Evolutionary conservation across 257 asterid genomes (phyloP).

Genomic region (Solanum etuberosum): DNA sequence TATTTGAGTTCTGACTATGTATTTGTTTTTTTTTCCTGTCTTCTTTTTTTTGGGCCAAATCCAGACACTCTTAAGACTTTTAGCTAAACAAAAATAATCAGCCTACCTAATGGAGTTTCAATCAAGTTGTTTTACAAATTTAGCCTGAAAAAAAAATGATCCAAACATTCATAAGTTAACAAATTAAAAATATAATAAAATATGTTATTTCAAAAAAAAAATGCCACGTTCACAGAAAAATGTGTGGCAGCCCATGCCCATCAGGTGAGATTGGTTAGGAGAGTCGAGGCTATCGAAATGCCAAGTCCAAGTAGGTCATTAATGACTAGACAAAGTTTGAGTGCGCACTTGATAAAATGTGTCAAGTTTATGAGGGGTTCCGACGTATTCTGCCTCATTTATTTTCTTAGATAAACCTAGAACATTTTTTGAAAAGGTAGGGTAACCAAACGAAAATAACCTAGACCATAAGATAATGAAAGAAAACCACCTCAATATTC

Average conservation of each 20-base stretch:
- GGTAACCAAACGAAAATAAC: neutral
- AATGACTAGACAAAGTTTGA: neutral
- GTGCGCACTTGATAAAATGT: neutral
- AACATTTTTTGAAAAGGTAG: neutral
- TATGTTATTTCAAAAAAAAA: neutral
- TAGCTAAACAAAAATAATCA: neutral
- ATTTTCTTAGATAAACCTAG: neutral
- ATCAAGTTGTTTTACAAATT: neutral
- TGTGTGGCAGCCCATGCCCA: neutral
- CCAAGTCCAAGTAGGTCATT: neutral
- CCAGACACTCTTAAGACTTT: neutral
- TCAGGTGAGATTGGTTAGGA: neutral
- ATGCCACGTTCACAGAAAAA: neutral
- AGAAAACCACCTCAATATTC: conserved; percentile 17
- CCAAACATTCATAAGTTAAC: neutral
- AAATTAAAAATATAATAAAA: neutral
- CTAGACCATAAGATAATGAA: neutral
- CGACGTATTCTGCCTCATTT: neutral
- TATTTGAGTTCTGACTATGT: neutral
- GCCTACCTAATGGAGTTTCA: neutral
- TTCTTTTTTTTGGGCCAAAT: neutral
- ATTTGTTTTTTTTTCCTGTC: neutral
- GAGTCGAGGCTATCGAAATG: neutral
- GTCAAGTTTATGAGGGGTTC: neutral
- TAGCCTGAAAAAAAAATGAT: neutral